A percentile compares a stretch with the other conserved stretches of the same genome.
phyloP scores from a whole-genome alignment of 139 green algal genomes.

The Chlamydomonas sp. region DNA sequence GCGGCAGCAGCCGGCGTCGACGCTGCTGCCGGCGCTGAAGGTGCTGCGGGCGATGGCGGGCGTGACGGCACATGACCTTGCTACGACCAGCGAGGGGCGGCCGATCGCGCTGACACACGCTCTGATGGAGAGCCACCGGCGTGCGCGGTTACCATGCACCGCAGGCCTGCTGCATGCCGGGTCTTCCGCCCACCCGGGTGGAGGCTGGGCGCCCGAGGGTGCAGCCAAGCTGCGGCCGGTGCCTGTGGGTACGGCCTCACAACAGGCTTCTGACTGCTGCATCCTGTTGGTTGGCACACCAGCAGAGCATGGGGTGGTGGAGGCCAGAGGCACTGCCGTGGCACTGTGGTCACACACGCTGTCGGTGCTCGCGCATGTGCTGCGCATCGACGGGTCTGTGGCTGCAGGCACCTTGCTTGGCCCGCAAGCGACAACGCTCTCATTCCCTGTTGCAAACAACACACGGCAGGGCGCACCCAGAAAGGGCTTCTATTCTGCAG shows the following conservation, averaged over 20 bases:
- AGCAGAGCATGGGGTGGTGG: background rate
- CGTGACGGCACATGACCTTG: conserved; percentile 13
- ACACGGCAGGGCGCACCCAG: too few relatives aligned
- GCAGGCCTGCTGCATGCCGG: background rate
- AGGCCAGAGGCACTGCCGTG: background rate
- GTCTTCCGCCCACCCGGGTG: background rate
- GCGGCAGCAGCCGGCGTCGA: too few relatives aligned
- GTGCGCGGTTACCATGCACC: background rate
- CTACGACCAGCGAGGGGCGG: background rate
- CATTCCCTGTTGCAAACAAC: too few relatives aligned
- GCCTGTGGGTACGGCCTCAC: background rate
- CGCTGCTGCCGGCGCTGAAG: conserved; percentile 16
- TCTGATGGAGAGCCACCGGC: background rate
- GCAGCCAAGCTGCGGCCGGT: background rate
- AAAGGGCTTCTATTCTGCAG: too few relatives aligned
- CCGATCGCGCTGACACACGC: background rate
- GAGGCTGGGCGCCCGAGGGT: background rate
- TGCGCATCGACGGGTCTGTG: too few relatives aligned
- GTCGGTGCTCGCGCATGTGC: too few relatives aligned
- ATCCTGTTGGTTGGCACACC: too few relatives aligned
- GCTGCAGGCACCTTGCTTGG: too few relatives aligned
- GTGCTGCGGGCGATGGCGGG: conserved; percentile 30
- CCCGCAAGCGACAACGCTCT: too few relatives aligned
- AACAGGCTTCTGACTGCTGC: background rate
- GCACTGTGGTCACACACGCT: too few relatives aligned